Conservation (phyloP, 805 yeast species). For the Barnettozyma populi region DNA sequence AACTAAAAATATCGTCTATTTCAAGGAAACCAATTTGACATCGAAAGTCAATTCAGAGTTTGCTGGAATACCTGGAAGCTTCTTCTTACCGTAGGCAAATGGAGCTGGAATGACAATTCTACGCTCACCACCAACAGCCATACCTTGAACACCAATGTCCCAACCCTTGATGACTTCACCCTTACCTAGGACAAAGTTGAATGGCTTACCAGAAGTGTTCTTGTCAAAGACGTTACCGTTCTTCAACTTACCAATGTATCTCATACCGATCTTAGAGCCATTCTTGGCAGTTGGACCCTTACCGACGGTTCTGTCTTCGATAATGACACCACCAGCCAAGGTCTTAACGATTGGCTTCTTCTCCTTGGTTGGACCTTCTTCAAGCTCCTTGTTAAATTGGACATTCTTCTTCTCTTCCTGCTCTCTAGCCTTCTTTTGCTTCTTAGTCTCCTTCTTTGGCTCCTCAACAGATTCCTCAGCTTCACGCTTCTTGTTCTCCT, state of each 20-base stretch:
- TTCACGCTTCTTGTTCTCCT: slow-evolving; percentile 21
- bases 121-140: slow-evolving; percentile 99
- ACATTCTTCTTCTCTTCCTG: slow-evolving; percentile 59
- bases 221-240: slow-evolving; percentile 96
- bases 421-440: slow-evolving; percentile 6
- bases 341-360: slow-evolving; percentile 69
- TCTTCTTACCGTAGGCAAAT: slow-evolving; percentile 93
- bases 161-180: slow-evolving; percentile 99
- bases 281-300: slow-evolving; percentile 82
- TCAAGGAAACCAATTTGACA: slow-evolving; percentile 85
- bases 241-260: slow-evolving; percentile 96
- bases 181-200: slow-evolving; percentile 82
- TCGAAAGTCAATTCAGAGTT: slow-evolving; percentile 96
- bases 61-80: slow-evolving; percentile 96
- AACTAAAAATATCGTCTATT: slow-evolving; percentile 38
- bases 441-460: slow-evolving; percentile 18
- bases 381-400: slow-evolving; percentile 84
- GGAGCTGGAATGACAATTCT: slow-evolving; percentile 93
- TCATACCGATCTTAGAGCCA: slow-evolving; percentile 88
- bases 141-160: slow-evolving; percentile 98
- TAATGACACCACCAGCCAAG: slow-evolving; percentile 85
- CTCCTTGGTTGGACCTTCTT: slow-evolving; percentile 78
- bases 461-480: slow-evolving; percentile 23
- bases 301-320: slow-evolving; percentile 91
- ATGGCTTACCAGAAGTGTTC: slow-evolving; percentile 96